Conservation (phyloP, 2,329 filamentous ascomycete genomes). For the Dothiorella sarmentorum region DNA sequence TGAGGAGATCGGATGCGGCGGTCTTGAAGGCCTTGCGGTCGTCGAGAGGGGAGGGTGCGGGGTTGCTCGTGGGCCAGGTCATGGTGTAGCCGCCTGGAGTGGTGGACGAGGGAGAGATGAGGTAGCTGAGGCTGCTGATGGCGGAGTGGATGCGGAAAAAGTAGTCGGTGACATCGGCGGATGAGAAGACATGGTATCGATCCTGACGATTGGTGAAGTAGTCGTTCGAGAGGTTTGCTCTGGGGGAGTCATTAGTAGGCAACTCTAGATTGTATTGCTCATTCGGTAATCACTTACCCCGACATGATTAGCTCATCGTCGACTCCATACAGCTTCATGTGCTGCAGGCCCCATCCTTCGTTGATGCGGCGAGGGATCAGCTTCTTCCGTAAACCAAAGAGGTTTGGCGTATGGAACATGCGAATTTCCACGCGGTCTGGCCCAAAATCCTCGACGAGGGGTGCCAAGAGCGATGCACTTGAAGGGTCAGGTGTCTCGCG, state of each 20-base stretch:
- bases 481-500: slow-evolving; percentile 82
- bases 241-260: slow-evolving; percentile 27
- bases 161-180: slow-evolving; percentile 74
- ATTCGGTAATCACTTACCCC: slow-evolving; percentile 52
- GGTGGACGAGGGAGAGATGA: slow-evolving; percentile 61
- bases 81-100: slow-evolving; percentile 51
- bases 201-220: slow-evolving; percentile 97
- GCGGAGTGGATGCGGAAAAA: slow-evolving; percentile 74
- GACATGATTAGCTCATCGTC: slow-evolving; percentile 96
- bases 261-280: background rate
- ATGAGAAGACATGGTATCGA: slow-evolving; percentile 87
- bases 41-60: slow-evolving; percentile 69
- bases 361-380: slow-evolving; percentile 87
- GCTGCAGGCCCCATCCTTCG: slow-evolving; percentile 95
- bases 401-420: slow-evolving; percentile 97
- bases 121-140: slow-evolving; percentile 77
- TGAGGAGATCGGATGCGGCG: slow-evolving; percentile 64
- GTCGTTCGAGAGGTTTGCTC: slow-evolving; percentile 84
- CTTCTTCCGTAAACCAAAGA: slow-evolving; percentile 81
- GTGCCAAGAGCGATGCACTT: slow-evolving; percentile 81
- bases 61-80: slow-evolving; percentile 73
- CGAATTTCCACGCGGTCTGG: slow-evolving; percentile 81
- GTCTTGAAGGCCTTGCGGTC: slow-evolving; percentile 66
- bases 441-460: slow-evolving; percentile 81
- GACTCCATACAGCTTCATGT: slow-evolving; percentile 97